These are phyloP conservation scores for Fusarium sp. DNA, from an alignment of 2,329 filamentous ascomycete species.

Conservation along the genomic window DNA sequence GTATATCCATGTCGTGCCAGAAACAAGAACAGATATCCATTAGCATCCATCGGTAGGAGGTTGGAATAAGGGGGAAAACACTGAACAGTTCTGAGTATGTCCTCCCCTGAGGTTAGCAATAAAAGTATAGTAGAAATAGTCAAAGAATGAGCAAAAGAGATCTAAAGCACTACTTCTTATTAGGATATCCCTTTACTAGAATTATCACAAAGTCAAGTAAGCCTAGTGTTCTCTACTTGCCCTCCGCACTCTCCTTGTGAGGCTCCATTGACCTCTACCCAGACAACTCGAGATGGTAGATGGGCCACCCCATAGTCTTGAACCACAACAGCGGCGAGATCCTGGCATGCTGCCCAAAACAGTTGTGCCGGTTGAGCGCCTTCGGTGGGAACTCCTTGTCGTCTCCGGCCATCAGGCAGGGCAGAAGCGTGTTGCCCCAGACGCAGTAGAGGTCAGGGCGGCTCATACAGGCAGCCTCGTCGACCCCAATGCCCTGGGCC, in stretches of 20 bases:
- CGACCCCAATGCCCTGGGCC: slow-evolving; percentile 22
- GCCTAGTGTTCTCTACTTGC: too few relatives aligned
- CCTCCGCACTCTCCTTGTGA: too few relatives aligned
- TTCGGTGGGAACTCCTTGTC: slow-evolving; percentile 26
- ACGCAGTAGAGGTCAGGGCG: slow-evolving; percentile 33
- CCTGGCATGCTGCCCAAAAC: too few relatives aligned
- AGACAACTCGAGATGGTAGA: background rate
- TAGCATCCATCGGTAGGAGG: too few relatives aligned
- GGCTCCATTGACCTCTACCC: background rate
- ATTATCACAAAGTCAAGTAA: background rate
- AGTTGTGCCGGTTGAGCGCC: background rate
- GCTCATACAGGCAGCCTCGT: slow-evolving; percentile 39
- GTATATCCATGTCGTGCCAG: background rate
- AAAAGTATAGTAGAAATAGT: too few relatives aligned
- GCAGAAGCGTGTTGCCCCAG: slow-evolving; percentile 38
- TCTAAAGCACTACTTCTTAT: too few relatives aligned
- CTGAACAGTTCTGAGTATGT: too few relatives aligned
- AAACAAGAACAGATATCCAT: too few relatives aligned
- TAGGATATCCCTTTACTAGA: too few relatives aligned
- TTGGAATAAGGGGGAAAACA: too few relatives aligned
- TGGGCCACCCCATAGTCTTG: background rate
- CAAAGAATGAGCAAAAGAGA: too few relatives aligned
- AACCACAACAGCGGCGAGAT: background rate
- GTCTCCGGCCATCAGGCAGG: slow-evolving; percentile 34
- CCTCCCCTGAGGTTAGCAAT: too few relatives aligned